Base-by-base conservation (phyloP, 495 filamentous ascomycete genomes). In the Hyaloscypha hepaticicola region DNA sequence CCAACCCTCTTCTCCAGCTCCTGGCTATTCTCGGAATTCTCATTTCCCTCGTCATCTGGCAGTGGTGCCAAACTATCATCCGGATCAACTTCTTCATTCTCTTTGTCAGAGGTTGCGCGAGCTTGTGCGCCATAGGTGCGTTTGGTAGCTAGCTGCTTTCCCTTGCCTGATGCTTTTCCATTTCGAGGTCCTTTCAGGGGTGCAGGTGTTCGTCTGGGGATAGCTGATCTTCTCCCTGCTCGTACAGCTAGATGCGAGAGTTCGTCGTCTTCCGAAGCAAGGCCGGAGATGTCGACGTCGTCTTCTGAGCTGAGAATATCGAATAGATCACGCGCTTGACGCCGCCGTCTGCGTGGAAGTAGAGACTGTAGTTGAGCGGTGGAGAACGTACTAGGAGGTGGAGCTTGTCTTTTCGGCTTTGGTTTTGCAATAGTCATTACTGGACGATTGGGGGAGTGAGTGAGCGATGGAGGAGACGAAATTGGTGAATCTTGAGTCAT, bases 341-440 rank as follows among this genome's bases (percentile, higher is more conserved):
- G 73, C n/a, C 75, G 75, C 21, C 81, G 73, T 27, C 78, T 71
- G 38, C 81, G 79, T 24, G 83, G 78, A 26, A 84, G 71, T 57
- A 76, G 75, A 49, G 75, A 65, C 72, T 83, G 81, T 25, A 85
- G 72, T 53, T 72, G 66, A 16, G 78, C 77, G 0, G 83, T 85
- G 5, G 83, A 72, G 28, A 63, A 66, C 0, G 70, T 66, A 60
- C 61, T 68, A 12, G 65, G 58, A 27, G 61, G 66, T 31, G 66
- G 66, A 14, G 34, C 29, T 52, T 53, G 38, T 55, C 51, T 48
- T 41, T 48, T 60, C 66, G 58, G 55, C 63, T 70, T 65, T 41
- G 60, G 31, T 66, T 70, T 60, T 72, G 63, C 22, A 21, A n/a
- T 26, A 14, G 67, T 55, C 60, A 69, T 77, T 73, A 33, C 75